Evolutionary conservation across 768 basidiomycete species (phyloP).

Genomic region (Coprinopsis cinerea): DNA sequence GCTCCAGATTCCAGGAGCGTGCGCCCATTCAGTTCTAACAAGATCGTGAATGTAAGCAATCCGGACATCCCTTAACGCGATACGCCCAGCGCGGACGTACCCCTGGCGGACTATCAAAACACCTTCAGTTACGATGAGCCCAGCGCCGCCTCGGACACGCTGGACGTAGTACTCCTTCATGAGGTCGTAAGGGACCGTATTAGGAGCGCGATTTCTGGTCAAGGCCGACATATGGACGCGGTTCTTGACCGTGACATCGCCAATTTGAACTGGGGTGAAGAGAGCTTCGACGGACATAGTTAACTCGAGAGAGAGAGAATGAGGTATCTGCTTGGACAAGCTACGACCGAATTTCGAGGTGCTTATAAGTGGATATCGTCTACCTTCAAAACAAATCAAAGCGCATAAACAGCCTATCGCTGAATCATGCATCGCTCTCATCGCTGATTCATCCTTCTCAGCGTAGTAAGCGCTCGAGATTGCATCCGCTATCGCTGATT

Average conservation of each 20-base stretch:
- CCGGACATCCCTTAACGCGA: neutral
- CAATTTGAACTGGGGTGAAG: slow-evolving; percentile 29
- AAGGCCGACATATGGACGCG: slow-evolving; percentile 35
- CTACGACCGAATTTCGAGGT: too few relatives aligned
- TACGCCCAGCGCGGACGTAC: slow-evolving; percentile 8
- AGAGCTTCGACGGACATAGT: slow-evolving; percentile 13
- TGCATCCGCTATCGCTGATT: too few relatives aligned
- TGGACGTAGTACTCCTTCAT: slow-evolving; percentile 31
- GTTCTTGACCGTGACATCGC: slow-evolving; percentile 30
- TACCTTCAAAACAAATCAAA: too few relatives aligned
- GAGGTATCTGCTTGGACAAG: too few relatives aligned
- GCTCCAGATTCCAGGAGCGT: slow-evolving; percentile 35
- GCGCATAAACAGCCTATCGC: too few relatives aligned
- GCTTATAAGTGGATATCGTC: too few relatives aligned
- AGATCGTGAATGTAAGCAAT: neutral
- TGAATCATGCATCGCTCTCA: too few relatives aligned
- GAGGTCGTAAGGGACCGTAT: slow-evolving; percentile 25
- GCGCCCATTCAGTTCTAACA: slow-evolving; percentile 32
- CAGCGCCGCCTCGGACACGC: slow-evolving; percentile 25
- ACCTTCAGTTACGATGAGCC: slow-evolving; percentile 30
- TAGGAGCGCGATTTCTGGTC: slow-evolving; percentile 35
- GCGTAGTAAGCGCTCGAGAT: too few relatives aligned
- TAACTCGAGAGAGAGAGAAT: neutral
- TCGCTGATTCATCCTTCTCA: too few relatives aligned
- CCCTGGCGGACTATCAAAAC: slow-evolving; percentile 29